Conservation (phyloP, 1,139 yeast species). For the Yamadazyma trypodendri region DNA sequence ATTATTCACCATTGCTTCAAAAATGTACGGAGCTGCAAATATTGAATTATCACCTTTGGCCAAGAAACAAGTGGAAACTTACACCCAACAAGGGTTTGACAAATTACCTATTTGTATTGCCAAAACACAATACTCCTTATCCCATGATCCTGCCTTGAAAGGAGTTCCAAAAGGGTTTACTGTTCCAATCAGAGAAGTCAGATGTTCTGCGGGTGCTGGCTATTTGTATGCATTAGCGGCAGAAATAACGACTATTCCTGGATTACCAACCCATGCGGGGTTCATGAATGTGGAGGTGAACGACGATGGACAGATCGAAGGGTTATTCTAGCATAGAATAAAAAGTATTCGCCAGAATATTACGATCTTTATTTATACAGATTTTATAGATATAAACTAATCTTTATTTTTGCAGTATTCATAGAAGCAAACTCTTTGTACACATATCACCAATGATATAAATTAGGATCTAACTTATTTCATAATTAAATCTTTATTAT, state of each 20-base stretch:
- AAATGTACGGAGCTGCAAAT: conserved; percentile 74
- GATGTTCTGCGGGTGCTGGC: conserved; percentile 82
- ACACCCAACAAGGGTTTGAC: conserved; percentile 69
- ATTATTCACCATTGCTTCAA: conserved; percentile 60
- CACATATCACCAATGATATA: neutral
- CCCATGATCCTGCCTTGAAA: conserved; percentile 78
- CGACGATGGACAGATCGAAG: conserved; percentile 78
- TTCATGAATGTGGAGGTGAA: conserved; percentile 82
- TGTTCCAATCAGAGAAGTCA: conserved; percentile 76
- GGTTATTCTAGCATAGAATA: conserved; percentile 59
- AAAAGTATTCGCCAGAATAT: too few species aligned
- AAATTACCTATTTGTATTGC: conserved; percentile 80
- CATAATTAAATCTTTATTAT: too few species aligned
- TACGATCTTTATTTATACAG: too few species aligned
- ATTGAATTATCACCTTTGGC: conserved; percentile 70
- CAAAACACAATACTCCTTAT: conserved; percentile 78
- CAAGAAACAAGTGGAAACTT: conserved; percentile 61
- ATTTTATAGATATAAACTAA: too few species aligned
- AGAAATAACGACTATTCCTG: conserved; percentile 82
- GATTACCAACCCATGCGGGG: conserved; percentile 79
- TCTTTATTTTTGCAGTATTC: too few species aligned
- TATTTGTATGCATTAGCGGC: conserved; percentile 81
- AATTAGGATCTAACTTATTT: too few species aligned
- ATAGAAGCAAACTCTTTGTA: neutral
- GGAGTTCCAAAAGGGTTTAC: conserved; percentile 81